Base-by-base conservation (phyloP, 2,329 filamentous ascomycete species). In the Tothia fuscella region DNA sequence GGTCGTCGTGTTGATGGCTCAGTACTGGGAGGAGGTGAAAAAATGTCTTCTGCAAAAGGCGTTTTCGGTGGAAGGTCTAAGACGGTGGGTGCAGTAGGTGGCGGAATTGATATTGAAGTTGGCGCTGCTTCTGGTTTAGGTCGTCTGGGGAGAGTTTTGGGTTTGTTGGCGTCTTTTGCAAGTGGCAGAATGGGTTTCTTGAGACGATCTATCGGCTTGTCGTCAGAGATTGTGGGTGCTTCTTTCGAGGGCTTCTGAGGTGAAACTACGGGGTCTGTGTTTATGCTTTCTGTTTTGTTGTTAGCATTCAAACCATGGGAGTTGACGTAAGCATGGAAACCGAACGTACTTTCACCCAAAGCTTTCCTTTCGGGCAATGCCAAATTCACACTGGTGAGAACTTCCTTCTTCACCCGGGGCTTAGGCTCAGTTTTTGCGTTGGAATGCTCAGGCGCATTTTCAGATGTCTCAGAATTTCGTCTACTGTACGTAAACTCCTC, bases 401-500 rank as follows among this genome's bases (percentile, higher is more conserved):
- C 14, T 29, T 41, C 39, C 16, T 22, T 29, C 22, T 34, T 32
- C 19, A 25, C 17, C 9, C 29, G 21, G 17, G 19, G 9, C 30
- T 24, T 41, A 25, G 26, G 6, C 17, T 41, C 39, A 9, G 29
- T 24, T 5, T 28, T 41, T 7, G 5, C 20, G 14, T 24, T 35
- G 9, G 21, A 29, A 4, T 6, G 13, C 9, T 41, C 30, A 10
- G 22, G 19, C 14, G 39, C 14, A 9, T 41, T 25, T 34, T 37
- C 35, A 13, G 14, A 26, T 12, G 12, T 21, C 5, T 16, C 21
- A 14, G 44, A 35, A 31, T 47, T 50, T 44, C 56, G 62, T 22
- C 67, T 60, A 47, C 59, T 70, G 51, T 66, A 71, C 10, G 59
- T 60, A 51, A 72, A 71, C 21, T 63, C 57, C 16, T 66, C 67